Evolutionary conservation across 2,329 filamentous ascomycete genomes (phyloP).

Genomic region (Paecilomyces sp.): DNA sequence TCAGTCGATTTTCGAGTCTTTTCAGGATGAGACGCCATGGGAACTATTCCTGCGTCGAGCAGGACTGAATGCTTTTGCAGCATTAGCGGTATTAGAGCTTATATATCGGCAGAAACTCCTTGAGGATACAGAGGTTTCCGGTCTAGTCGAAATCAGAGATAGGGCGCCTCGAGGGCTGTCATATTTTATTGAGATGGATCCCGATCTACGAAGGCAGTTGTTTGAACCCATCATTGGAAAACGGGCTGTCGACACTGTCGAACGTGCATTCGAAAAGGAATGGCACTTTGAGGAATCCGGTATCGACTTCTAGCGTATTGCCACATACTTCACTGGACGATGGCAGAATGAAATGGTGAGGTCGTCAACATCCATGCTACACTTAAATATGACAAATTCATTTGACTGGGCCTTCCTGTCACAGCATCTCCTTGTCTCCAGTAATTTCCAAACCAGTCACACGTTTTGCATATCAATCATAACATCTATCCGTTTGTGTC

Average conservation of each 20-base stretch:
- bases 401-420: no score
- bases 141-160: conserved; percentile 4
- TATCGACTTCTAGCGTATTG: background rate
- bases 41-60: conserved; percentile 59
- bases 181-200: conserved; percentile 52
- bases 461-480: no score
- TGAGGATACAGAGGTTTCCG: conserved; percentile 1
- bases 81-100: conserved; percentile 53
- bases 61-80: conserved; percentile 66
- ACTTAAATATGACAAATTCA: no score
- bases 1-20: conserved; percentile 21
- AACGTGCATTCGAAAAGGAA: conserved; percentile 42
- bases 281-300: conserved; percentile 35
- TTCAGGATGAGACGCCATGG: conserved; percentile 57
- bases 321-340: background rate
- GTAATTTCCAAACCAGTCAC: no score
- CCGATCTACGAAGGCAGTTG: conserved; percentile 38
- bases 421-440: no score
- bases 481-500: no score
- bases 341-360: background rate
- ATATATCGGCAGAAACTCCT: conserved; percentile 1
- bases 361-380: background rate
- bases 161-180: conserved; percentile 32
- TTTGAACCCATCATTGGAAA: conserved; percentile 53
- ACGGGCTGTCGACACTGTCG: conserved; percentile 47